phyloP scores from a whole-genome alignment of 495 filamentous ascomycete species.

The Penicillium argentinense region DNA sequence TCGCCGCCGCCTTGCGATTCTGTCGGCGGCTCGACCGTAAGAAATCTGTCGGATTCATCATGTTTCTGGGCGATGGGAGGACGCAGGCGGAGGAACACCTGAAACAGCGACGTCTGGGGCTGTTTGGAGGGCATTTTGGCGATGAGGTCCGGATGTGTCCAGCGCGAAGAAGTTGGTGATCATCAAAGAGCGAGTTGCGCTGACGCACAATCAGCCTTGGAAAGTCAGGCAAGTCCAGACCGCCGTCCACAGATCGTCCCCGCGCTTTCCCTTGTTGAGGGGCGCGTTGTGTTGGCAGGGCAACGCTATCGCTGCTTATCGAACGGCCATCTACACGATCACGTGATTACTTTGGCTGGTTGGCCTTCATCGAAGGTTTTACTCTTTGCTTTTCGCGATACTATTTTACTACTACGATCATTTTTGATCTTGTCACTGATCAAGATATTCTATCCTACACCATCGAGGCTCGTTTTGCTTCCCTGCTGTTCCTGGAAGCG shows the following conservation, averaged over 20 bases:
- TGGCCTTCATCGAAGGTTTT: too few species aligned
- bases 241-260: constrained; percentile 19
- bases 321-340: background rate
- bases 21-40: constrained; percentile 67
- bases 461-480: too few species aligned
- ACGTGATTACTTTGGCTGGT: too few species aligned
- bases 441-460: too few species aligned
- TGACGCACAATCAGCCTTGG: too few species aligned
- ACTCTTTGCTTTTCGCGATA: too few species aligned
- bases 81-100: constrained; percentile 88
- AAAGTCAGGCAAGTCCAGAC: constrained; percentile 6
- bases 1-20: constrained; percentile 23
- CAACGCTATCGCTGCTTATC: constrained; percentile 18
- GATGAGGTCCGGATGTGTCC: constrained; percentile 14
- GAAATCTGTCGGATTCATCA: constrained; percentile 63
- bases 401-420: too few species aligned
- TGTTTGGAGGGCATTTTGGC: constrained; percentile 37
- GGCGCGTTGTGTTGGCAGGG: constrained; percentile 13
- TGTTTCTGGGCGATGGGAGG: constrained; percentile 55
- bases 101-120: constrained; percentile 68
- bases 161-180: constrained; percentile 4
- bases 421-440: too few species aligned
- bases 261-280: constrained; percentile 12
- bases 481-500: background rate
- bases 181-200: too few species aligned